A percentile compares a stretch with the other conserved stretches of the same genome.
These are phyloP conservation scores for Russula vinacea DNA, from an alignment of 768 basidiomycete species.

Conservation along the genomic window DNA sequence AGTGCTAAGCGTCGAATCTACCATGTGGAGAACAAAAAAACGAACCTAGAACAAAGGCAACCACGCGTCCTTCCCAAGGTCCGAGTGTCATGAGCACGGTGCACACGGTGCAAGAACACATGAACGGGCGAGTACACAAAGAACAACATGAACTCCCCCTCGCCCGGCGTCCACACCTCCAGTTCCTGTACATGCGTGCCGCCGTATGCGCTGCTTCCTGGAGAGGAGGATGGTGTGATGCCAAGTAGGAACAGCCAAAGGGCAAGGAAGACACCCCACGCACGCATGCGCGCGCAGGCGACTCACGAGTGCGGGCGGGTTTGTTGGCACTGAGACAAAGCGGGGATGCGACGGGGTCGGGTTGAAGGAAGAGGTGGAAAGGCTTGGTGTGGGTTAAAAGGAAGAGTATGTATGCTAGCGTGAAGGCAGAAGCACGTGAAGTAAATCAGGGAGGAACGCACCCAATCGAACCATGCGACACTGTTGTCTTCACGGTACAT, in stretches of 20 bases:
- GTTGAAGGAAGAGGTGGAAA: conserved; percentile 63
- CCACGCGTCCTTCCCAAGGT: conserved; percentile 78
- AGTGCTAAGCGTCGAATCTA: not conserved
- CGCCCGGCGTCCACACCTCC: too few species aligned
- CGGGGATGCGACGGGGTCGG: conserved; percentile 66
- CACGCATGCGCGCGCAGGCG: conserved; percentile 39
- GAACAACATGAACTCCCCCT: too few species aligned
- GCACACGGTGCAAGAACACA: conserved; percentile 48
- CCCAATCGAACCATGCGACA: conserved; percentile 79
- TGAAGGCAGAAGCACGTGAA: not conserved
- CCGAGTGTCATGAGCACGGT: conserved; percentile 65
- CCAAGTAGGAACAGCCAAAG: conserved; percentile 69
- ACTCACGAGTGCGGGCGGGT: conserved; percentile 40
- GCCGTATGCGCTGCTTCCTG: conserved; percentile 19
- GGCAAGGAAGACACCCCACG: conserved; percentile 50
- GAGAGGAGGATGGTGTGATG: conserved; percentile 43
- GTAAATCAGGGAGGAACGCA: conserved; percentile 34
- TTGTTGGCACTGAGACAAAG: conserved; percentile 54
- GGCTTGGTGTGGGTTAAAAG: conserved; percentile 66
- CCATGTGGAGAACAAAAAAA: not conserved
- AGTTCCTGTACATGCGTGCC: conserved; percentile 61
- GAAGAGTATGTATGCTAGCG: conserved; percentile 35
- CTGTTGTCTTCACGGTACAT: conserved; percentile 66
- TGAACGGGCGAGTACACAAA: too few species aligned
- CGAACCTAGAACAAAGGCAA: conserved; percentile 79